Conservation (phyloP, 371 early-diverging fungal genomes). For the Mucor saturninus region DNA sequence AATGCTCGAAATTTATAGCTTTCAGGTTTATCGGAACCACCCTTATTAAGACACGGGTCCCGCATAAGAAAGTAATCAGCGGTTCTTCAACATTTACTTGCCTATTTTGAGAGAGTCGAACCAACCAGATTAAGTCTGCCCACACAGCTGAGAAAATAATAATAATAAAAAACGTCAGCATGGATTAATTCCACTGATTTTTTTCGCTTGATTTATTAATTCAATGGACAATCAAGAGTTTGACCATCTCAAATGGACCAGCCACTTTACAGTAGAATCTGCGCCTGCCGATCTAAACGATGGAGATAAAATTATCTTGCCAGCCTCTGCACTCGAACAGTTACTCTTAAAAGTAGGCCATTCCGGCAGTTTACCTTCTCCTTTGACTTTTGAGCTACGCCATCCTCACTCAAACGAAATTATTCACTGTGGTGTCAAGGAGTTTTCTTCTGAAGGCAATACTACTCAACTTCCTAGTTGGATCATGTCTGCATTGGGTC, state of each 20-base stretch:
- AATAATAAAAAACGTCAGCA: not conserved
- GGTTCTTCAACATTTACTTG: not conserved
- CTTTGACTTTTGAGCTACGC: slow-evolving; percentile 70
- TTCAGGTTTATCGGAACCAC: slow-evolving; percentile 5
- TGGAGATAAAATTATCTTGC: slow-evolving; percentile 72
- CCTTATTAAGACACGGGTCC: slow-evolving; percentile 14
- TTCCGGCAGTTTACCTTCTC: slow-evolving; percentile 56
- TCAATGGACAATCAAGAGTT: not conserved
- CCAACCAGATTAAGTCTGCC: slow-evolving; percentile 1
- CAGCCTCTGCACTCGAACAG: slow-evolving; percentile 62
- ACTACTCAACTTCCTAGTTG: slow-evolving; percentile 63
- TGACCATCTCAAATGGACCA: slow-evolving; percentile 21
- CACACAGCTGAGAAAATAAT: no score
- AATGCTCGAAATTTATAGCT: not conserved
- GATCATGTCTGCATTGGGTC: slow-evolving; percentile 54
- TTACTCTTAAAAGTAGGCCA: slow-evolving; percentile 36
- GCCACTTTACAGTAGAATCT: slow-evolving; percentile 29
- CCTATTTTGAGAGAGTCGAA: not conserved
- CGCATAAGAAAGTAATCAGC: not conserved
- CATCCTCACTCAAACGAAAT: slow-evolving; percentile 49
- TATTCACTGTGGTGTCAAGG: slow-evolving; percentile 78
- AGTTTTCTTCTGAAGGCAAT: slow-evolving; percentile 66
- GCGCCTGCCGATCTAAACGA: slow-evolving; percentile 36
- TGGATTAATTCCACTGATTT: no score
- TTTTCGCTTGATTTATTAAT: no score